These are phyloP conservation scores for Penicillium sp. DNA, from an alignment of 2,329 filamentous ascomycete genomes.

Conservation along the genomic window DNA sequence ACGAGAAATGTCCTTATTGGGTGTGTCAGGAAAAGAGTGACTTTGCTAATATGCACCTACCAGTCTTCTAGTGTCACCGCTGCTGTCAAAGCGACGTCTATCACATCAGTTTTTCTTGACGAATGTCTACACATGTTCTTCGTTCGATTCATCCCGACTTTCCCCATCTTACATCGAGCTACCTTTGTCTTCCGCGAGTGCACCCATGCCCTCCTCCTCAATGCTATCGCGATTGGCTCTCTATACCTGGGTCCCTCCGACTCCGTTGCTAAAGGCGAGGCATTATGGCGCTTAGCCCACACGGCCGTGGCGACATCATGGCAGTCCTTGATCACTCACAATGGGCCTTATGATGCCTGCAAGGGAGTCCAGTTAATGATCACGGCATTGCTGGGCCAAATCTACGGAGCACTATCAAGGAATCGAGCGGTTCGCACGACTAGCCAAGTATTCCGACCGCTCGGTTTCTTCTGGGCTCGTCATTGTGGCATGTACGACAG, in stretches of 20 bases:
- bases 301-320: slow-evolving; percentile 52
- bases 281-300: slow-evolving; percentile 51
- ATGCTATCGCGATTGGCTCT: slow-evolving; percentile 53
- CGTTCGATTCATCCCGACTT: slow-evolving; percentile 51
- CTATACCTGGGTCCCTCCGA: slow-evolving; percentile 51
- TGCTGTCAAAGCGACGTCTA: slow-evolving; percentile 48
- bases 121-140: slow-evolving; percentile 55
- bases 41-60: neutral
- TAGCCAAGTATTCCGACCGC: slow-evolving; percentile 50
- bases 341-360: slow-evolving; percentile 48
- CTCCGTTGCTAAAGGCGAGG: slow-evolving; percentile 50
- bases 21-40: neutral
- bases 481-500: slow-evolving; percentile 51
- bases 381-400: slow-evolving; percentile 49
- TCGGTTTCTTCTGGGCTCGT: slow-evolving; percentile 52
- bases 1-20: neutral
- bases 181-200: slow-evolving; percentile 52
- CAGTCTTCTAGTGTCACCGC: slow-evolving; percentile 51
- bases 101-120: slow-evolving; percentile 52
- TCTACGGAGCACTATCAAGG: slow-evolving; percentile 51
- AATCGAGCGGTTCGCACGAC: slow-evolving; percentile 49
- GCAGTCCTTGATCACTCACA: slow-evolving; percentile 50
- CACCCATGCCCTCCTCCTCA: slow-evolving; percentile 48
- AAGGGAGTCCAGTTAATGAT: slow-evolving; percentile 51
- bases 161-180: slow-evolving; percentile 50